Percentiles rank a stretch among this genome's conserved stretches.
Conservation (phyloP, 2,329 filamentous ascomycete genomes). For the Leptographium galeiforme region DNA sequence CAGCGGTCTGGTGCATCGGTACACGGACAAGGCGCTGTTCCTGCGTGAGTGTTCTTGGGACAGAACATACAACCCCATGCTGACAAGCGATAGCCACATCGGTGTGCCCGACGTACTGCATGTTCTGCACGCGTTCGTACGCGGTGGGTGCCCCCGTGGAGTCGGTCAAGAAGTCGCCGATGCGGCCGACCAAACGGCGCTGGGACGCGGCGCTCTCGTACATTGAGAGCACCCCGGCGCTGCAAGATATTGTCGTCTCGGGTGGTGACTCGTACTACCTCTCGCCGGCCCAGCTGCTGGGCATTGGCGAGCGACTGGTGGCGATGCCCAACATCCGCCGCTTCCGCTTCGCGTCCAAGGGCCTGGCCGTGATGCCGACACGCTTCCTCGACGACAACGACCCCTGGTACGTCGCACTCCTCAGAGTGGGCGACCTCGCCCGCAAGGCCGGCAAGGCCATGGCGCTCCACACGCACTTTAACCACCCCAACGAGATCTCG, state of each 20-base stretch:
- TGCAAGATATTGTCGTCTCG: constrained; percentile 49
- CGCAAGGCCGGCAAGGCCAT: constrained; percentile 42
- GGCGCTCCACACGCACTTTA: constrained; percentile 53
- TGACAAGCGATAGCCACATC: constrained; percentile 33
- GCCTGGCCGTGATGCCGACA: constrained; percentile 43
- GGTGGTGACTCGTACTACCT: constrained; percentile 50
- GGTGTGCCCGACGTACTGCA: constrained; percentile 49
- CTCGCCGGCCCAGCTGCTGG: constrained; percentile 32
- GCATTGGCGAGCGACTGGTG: constrained; percentile 42
- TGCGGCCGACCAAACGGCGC: constrained; percentile 25
- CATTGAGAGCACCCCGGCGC: constrained; percentile 32
- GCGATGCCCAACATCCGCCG: constrained; percentile 43
- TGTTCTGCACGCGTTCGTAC: constrained; percentile 48
- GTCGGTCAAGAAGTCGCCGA: constrained; percentile 29
- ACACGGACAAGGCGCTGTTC: constrained; percentile 49
- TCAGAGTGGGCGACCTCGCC: constrained; percentile 36
- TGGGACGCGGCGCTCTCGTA: constrained; percentile 46
- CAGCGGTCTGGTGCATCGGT: constrained; percentile 46
- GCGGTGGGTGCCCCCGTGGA: constrained; percentile 42
- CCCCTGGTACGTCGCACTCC: constrained; percentile 37
- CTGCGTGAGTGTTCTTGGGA: constrained; percentile 28
- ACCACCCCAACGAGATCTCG: constrained; percentile 47
- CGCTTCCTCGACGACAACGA: constrained; percentile 38
- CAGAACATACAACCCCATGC: neutral
- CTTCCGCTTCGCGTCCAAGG: constrained; percentile 49